Base-by-base conservation (phyloP, 352 stramenopile species). In the Halophytophthora batemanensis region DNA sequence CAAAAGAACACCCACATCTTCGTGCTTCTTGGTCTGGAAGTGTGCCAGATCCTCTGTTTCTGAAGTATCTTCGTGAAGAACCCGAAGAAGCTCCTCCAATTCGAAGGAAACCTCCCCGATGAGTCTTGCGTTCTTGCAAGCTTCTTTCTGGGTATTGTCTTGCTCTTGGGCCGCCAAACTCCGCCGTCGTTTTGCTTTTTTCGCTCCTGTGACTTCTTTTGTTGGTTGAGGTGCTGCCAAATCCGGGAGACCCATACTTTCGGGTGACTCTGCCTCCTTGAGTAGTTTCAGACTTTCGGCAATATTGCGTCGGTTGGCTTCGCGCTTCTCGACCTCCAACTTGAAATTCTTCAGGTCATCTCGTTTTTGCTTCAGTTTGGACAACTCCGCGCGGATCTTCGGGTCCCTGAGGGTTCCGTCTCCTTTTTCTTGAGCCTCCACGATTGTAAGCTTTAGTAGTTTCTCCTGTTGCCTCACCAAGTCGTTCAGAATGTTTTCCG, bases 61-160 rank as follows among this genome's bases (percentile, higher is more conserved):
- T 18, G 73, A 62, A 2, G 53, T 66, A 36, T 85, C 71, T n/a
- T 71, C 60, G 15, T 80, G 65, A 0, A 85, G 49, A 4, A 80
- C 70, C n/a, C 62, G 50, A 2, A 82, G 36, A 0, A 82, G 61
- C 2, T 79, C 62, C 5, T 49, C 40, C 10, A 82, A n/a, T 17
- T 81, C 62, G 41, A 82, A 79, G 2, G 65, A 74, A 2, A 66
- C 66, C 25, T 77, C 61, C 0, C 74, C 74, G 15, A 85, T 71
- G 22, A 79, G 66, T 23, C 66, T 62, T 15, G 69, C 52, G 23
- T 25, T 33, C 14, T 41, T 15, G 5, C 18, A 25, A 2, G 25
- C 2, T 6, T 39, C 23, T 5, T 2, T 19, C 11, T 37, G 19
- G 1, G 42, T 29, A 7, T 1, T 40, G 18, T 36, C 2, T 12